Conservation (phyloP, 129 eudicot species). For the Kitagawia praeruptora region DNA sequence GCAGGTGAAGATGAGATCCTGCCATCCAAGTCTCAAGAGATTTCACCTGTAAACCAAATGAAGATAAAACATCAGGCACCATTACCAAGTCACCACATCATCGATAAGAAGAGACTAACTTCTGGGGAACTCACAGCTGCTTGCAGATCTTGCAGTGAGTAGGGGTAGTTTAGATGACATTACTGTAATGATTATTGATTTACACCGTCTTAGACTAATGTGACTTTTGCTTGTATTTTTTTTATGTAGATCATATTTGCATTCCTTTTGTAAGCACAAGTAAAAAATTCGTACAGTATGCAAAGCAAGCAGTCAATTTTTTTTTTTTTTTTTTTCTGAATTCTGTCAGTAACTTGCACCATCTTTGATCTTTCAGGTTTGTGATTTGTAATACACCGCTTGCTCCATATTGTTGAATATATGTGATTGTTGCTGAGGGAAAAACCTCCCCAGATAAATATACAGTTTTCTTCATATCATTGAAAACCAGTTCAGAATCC, state of each 20-base stretch:
- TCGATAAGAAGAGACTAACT: no score
- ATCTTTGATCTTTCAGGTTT: not conserved
- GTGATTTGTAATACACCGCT: no score
- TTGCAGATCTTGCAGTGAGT: conserved; percentile 64
- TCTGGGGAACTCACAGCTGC: conserved; percentile 45
- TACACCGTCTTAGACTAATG: conserved; percentile 39
- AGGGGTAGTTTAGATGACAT: conserved; percentile 96
- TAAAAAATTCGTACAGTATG: not conserved
- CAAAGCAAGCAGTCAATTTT: not conserved
- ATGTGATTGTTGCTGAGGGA: no score
- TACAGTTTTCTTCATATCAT: no score
- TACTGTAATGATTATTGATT: conserved; percentile 84
- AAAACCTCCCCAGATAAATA: no score
- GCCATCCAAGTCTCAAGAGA: not conserved
- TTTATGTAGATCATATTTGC: not conserved
- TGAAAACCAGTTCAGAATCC: no score
- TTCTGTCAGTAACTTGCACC: not conserved
- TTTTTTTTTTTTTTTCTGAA: not conserved
- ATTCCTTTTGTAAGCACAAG: not conserved
- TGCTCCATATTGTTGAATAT: no score
- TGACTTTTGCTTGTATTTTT: not conserved
- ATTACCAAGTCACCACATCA: no score
- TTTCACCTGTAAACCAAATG: conserved; percentile 25
- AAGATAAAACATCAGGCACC: no score
- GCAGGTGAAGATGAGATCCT: no score